These are phyloP conservation scores for Hypholoma sublateritium DNA, from an alignment of 768 basidiomycete species.

Conservation along the genomic window DNA sequence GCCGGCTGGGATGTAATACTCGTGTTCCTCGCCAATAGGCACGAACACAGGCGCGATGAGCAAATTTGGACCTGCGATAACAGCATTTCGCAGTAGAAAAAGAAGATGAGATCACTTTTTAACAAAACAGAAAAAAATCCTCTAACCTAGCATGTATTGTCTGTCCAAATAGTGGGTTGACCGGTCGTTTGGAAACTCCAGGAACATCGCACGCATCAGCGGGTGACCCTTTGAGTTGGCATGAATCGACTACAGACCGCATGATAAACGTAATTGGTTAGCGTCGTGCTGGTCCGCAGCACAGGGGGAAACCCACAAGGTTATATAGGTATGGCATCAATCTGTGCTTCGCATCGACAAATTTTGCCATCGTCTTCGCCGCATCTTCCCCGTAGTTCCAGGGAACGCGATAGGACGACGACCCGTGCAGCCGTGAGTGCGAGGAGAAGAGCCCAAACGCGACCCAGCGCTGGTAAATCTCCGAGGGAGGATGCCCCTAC, in stretches of 20 bases:
- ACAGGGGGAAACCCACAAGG: constrained; percentile 35
- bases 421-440: constrained; percentile 74
- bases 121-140: not conserved
- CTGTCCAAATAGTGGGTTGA: constrained; percentile 60
- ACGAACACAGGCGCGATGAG: constrained; percentile 66
- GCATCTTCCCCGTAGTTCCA: constrained; percentile 78
- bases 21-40: constrained; percentile 48
- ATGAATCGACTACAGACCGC: constrained; percentile 43
- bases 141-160: constrained; percentile 51
- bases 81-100: not conserved
- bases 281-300: constrained; percentile 10
- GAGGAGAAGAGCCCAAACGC: constrained; percentile 77
- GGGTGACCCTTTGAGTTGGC: constrained; percentile 54
- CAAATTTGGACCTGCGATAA: constrained; percentile 46
- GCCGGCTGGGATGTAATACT: constrained; percentile 63
- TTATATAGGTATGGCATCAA: constrained; percentile 75
- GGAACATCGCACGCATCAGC: constrained; percentile 63
- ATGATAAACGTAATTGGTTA: not conserved
- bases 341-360: constrained; percentile 64
- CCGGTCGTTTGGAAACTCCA: constrained; percentile 60
- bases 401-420: constrained; percentile 72
- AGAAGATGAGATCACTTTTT: not conserved
- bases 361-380: constrained; percentile 58
- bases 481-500: constrained; percentile 63
- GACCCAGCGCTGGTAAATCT: constrained; percentile 76